Evolutionary conservation across 179 eudicot species (phyloP).

Genomic region (Beta lomatogona): DNA sequence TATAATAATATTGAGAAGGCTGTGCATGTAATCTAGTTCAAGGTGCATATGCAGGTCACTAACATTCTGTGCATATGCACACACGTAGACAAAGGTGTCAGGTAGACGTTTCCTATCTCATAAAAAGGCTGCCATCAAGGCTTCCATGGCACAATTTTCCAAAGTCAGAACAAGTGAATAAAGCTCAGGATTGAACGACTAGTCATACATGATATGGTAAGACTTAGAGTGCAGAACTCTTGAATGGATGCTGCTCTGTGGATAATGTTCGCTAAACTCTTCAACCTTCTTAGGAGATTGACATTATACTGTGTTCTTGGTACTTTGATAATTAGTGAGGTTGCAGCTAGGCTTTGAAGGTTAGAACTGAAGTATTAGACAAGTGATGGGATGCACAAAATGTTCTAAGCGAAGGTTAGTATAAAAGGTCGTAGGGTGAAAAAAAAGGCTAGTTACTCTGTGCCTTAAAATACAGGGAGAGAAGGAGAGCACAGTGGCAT

Average conservation of each 20-base stretch:
- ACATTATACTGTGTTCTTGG: not conserved
- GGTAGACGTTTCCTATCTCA: not conserved
- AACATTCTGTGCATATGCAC: slow-evolving; percentile 2
- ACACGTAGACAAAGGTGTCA: not conserved
- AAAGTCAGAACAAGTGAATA: not conserved
- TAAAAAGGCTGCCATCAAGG: too few species aligned
- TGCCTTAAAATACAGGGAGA: too few species aligned
- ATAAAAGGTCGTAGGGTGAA: not conserved
- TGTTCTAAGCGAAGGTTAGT: not conserved
- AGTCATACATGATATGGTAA: not conserved
- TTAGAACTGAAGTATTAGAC: not conserved
- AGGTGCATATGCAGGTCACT: not conserved
- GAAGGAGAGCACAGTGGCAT: not conserved
- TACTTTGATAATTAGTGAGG: not conserved
- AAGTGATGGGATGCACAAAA: not conserved
- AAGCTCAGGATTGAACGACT: not conserved
- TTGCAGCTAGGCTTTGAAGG: not conserved
- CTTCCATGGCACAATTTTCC: not conserved
- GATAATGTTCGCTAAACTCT: not conserved
- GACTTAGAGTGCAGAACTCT: not conserved
- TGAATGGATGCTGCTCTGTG: not conserved
- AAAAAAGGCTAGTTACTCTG: too few species aligned
- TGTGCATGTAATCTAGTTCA: not conserved
- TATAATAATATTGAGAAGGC: not conserved
- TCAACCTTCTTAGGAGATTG: too few species aligned